Evolutionary conservation across 352 stramenopile species (phyloP).

Genomic region (Pythium brassicae): DNA sequence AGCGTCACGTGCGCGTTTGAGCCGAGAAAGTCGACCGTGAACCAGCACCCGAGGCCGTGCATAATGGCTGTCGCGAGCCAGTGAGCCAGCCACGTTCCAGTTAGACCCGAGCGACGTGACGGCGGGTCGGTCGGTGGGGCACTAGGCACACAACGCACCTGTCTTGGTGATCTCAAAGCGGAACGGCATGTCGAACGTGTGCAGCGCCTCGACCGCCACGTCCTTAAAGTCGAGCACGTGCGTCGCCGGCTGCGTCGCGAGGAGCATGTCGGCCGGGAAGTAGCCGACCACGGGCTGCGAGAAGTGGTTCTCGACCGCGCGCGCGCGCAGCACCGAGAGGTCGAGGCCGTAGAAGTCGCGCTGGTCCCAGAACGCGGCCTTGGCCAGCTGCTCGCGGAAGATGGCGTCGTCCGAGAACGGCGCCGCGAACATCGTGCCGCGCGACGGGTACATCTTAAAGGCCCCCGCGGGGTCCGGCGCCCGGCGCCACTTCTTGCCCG

Average conservation of each 20-base stretch:
- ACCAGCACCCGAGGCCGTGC: slow-evolving; percentile 98
- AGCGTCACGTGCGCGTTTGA: slow-evolving; percentile 77
- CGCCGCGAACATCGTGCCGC: slow-evolving; percentile 96
- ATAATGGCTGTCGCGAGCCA: slow-evolving; percentile 66
- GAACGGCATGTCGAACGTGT: slow-evolving; percentile 91
- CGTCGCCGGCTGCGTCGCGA: slow-evolving; percentile 45
- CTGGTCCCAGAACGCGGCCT: slow-evolving; percentile 94
- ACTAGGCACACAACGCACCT: too few species aligned
- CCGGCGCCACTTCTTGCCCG: slow-evolving; percentile 94
- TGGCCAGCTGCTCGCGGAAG: slow-evolving; percentile 90
- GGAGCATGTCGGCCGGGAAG: slow-evolving; percentile 76
- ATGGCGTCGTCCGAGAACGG: slow-evolving; percentile 95
- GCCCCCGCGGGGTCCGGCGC: slow-evolving; percentile 26
- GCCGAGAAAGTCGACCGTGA: slow-evolving; percentile 97
- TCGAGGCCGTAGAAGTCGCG: slow-evolving; percentile 97
- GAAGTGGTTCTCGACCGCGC: slow-evolving; percentile 97
- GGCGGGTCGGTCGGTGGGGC: too few species aligned
- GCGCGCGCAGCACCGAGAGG: slow-evolving; percentile 89
- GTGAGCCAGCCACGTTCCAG: too few species aligned
- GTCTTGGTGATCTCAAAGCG: slow-evolving; percentile 85
- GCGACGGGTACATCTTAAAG: slow-evolving; percentile 96
- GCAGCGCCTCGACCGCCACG: slow-evolving; percentile 71
- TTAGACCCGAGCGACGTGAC: too few species aligned
- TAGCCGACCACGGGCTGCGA: slow-evolving; percentile 94
- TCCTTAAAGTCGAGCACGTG: slow-evolving; percentile 87